phyloP scores from a whole-genome alignment of 169 alveolate species.

The Babesia divergens region DNA sequence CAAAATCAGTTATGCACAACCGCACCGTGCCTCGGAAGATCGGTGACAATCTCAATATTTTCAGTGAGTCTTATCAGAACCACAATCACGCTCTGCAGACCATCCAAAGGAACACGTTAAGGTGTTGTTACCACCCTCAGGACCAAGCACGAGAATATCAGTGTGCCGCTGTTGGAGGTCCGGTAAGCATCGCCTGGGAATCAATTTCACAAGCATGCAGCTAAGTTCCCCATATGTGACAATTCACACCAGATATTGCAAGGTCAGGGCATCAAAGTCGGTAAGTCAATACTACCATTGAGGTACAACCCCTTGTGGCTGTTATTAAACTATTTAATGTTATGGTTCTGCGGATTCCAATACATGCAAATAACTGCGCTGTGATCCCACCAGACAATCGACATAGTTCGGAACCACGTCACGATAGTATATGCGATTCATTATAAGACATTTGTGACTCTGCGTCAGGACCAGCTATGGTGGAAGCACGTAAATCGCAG shows the following conservation, averaged over 20 bases:
- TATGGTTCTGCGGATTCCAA: no score
- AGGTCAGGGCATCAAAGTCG: conserved; percentile 74
- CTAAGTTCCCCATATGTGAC: conserved; percentile 81
- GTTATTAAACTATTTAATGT: no score
- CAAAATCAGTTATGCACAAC: neutral
- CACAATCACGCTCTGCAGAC: neutral
- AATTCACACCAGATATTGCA: conserved; percentile 79
- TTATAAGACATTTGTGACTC: neutral
- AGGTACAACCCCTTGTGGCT: no score
- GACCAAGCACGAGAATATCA: conserved; percentile 63
- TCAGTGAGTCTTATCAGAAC: neutral
- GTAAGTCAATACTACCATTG: no score
- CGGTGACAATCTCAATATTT: conserved; percentile 46
- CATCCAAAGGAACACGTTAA: conserved; percentile 50
- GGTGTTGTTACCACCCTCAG: conserved; percentile 31
- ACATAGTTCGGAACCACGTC: no score
- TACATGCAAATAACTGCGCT: no score
- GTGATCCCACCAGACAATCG: no score
- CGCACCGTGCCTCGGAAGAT: conserved; percentile 22
- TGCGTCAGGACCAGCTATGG: conserved; percentile 66
- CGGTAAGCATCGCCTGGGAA: neutral
- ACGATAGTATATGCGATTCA: neutral
- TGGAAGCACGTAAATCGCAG: conserved; percentile 60
- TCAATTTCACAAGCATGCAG: conserved; percentile 1
- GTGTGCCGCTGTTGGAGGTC: conserved; percentile 82